A percentile compares a stretch with the other conserved stretches of the same genome.
Conservation (phyloP, 2,329 filamentous ascomycete genomes). For the Chrysosporium queenslandicum region DNA sequence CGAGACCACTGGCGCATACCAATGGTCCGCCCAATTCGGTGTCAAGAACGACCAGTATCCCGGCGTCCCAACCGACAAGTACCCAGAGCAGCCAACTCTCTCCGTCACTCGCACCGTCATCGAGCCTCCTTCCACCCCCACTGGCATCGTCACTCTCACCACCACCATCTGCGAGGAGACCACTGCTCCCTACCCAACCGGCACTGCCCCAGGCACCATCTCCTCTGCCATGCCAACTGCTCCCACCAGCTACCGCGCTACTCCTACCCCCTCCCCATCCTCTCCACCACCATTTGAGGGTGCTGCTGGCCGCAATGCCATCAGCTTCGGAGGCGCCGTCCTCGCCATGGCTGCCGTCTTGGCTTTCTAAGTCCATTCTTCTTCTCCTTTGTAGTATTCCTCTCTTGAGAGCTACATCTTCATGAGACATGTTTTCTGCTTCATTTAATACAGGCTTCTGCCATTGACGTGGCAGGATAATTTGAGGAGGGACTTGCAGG, state of each 20-base stretch:
- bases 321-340: slow-evolving; percentile 15
- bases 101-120: slow-evolving; percentile 12
- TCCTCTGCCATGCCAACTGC: slow-evolving; percentile 9
- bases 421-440: slow-evolving; percentile 7
- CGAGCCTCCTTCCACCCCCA: slow-evolving; percentile 13
- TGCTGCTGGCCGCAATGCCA: slow-evolving; percentile 16
- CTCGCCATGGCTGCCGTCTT: slow-evolving; percentile 17
- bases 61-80: neutral
- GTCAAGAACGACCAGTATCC: slow-evolving; percentile 31
- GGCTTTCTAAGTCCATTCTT: slow-evolving; percentile 16
- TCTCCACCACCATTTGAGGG: slow-evolving; percentile 12
- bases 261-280: slow-evolving; percentile 13
- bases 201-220: slow-evolving; percentile 15
- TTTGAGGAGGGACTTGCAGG: neutral
- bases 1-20: slow-evolving; percentile 50
- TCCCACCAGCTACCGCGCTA: slow-evolving; percentile 8
- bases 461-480: neutral
- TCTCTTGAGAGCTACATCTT: slow-evolving; percentile 5
- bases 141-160: slow-evolving; percentile 17
- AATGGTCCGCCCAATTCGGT: slow-evolving; percentile 54
- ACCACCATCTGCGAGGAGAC: slow-evolving; percentile 21
- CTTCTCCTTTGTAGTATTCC: neutral
- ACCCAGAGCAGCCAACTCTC: slow-evolving; percentile 5
- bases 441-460: neutral
- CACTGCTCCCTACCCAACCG: slow-evolving; percentile 15